Evolutionary conservation across 495 filamentous ascomycete species (phyloP), one percentile per base, ranked within the genome.

Genomic region (Xylaria sp.): DNA sequence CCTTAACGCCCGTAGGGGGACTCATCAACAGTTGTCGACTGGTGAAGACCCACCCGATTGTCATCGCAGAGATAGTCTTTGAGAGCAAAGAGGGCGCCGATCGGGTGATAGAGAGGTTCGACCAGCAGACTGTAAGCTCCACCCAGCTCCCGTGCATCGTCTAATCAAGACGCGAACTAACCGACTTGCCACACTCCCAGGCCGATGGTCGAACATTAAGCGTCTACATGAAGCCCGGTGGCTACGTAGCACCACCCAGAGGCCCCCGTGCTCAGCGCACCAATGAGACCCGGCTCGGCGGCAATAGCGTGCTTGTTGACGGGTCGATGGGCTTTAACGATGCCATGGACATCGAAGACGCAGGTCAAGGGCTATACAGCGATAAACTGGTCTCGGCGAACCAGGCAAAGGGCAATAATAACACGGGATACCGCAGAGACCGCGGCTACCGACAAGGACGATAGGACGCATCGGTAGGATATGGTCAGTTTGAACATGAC

Each of bases 11-110:
- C 2, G 80, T 92, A 3, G 90, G 90, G 1, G 93, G 93, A 40
- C 82, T 90, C 65, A 88, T 97, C 69, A 76, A 87, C 40, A 89
- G 87, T 71, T 97, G 95, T 80, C 88, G 86, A 48, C 82, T 99
- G 21, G 83, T 92, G 19, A 89, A 89, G 58, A 85, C 89, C 9
- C 79, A 83, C 19, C 95, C 96, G 0, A 90, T 90, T 5, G 93
- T 98, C 37, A 93, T 93, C 53, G 94, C 92, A 14, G 95, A 98
- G 79, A 89, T 98, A 68, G 85, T 91, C 3, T 97, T 97, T 77
- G 88, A 89, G 64, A 91, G 90, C 59, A 93, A 89, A 75, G 88
- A 89, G 62, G 90, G 88, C 26, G 96, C 93, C 0, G 93, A 97
- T 71, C 90, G 86, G 48, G 91, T 93, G 6, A 91, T 99, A 70